phyloP scores from a whole-genome alignment of 768 basidiomycete species.

The Rhodosporidiobolus odoratus region DNA sequence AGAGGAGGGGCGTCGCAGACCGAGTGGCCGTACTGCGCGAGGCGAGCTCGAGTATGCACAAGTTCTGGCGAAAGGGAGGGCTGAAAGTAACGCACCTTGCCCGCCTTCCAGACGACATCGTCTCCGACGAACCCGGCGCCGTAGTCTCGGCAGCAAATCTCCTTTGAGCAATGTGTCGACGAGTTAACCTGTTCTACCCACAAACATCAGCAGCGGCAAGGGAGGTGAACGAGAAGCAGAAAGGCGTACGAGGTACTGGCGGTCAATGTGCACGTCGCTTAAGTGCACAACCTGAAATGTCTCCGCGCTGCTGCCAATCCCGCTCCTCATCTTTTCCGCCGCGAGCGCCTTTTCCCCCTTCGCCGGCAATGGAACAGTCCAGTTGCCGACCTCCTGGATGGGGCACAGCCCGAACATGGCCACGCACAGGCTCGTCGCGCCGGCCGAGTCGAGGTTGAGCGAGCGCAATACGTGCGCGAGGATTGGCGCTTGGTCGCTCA shows the following conservation, averaged over 20 bases:
- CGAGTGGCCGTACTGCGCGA: constrained; percentile 30
- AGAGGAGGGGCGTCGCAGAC: constrained; percentile 55
- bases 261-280: constrained; percentile 62
- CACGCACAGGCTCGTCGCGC: constrained; percentile 57
- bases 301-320: constrained; percentile 2
- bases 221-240: neutral
- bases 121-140: constrained; percentile 43
- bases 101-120: constrained; percentile 50
- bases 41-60: neutral
- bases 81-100: constrained; percentile 37
- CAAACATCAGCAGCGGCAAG: neutral
- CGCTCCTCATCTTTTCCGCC: constrained; percentile 4
- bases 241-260: constrained; percentile 53
- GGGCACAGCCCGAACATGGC: constrained; percentile 57
- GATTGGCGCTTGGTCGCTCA: constrained; percentile 56
- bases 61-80: neutral
- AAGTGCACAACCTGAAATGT: constrained; percentile 60
- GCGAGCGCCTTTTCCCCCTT: constrained; percentile 47
- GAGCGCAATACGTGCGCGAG: constrained; percentile 57
- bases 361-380: constrained; percentile 40
- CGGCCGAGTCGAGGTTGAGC: constrained; percentile 52
- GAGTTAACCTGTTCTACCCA: constrained; percentile 53
- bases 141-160: constrained; percentile 59
- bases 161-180: constrained; percentile 58
- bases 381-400: constrained; percentile 19